These are phyloP conservation scores for Theobroma grandiflorum DNA, from an alignment of 441 rosid species.

Conservation along the genomic window DNA sequence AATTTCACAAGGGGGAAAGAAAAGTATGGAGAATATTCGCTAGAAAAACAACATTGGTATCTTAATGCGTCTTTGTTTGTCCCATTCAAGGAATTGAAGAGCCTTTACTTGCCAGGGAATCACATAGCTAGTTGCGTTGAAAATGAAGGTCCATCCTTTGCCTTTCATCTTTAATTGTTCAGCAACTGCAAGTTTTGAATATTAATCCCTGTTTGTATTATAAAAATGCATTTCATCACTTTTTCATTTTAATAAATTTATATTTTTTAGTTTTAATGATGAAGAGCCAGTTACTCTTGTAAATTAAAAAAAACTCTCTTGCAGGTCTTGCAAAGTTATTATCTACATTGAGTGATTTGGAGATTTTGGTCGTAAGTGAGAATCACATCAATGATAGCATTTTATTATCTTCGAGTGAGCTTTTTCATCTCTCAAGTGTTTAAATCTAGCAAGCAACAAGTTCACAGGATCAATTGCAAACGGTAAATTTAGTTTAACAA, in stretches of 20 bases:
- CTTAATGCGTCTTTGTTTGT: slow-evolving; percentile 15
- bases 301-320: background rate
- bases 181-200: background rate
- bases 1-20: fast-evolving
- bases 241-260: no score
- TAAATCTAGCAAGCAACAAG: background rate
- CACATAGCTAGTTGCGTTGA: background rate
- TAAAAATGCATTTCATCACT: background rate
- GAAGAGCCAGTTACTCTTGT: background rate
- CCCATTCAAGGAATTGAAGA: slow-evolving; percentile 4
- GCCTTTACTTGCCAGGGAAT: background rate
- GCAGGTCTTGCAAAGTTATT: background rate
- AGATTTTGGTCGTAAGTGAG: background rate
- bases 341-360: background rate
- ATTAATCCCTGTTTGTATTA: background rate
- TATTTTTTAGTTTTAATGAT: background rate
- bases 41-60: background rate
- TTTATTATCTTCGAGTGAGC: no score
- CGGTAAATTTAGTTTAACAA: no score
- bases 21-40: no score
- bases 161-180: background rate
- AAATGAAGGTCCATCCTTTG: slow-evolving; percentile 28
- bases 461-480: background rate
- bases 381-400: slow-evolving; percentile 13
- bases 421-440: slow-evolving; percentile 26